These are phyloP conservation scores for Croton setiger DNA, from an alignment of 441 rosid genomes.

Conservation along the genomic window DNA sequence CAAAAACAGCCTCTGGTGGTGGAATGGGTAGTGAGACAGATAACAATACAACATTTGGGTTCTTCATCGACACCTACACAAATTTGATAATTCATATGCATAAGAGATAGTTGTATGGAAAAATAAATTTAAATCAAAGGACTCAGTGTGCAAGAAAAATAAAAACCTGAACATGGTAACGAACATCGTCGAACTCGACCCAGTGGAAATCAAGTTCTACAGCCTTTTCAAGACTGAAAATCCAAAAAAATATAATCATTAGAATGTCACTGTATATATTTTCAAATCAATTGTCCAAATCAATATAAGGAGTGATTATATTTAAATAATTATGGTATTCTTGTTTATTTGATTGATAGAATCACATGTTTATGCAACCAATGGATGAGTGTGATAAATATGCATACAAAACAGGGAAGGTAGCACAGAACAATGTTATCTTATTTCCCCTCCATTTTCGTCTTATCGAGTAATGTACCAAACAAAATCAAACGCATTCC, in stretches of 20 bases:
- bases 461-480: too few species aligned
- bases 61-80: constrained; percentile 76
- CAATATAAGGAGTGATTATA: too few species aligned
- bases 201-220: constrained; percentile 84
- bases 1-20: constrained; percentile 70
- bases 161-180: constrained; percentile 84
- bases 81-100: neutral
- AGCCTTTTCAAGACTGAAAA: constrained; percentile 76
- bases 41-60: constrained; percentile 56
- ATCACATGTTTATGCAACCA: too few species aligned
- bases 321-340: too few species aligned
- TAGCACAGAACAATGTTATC: too few species aligned
- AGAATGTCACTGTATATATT: too few species aligned
- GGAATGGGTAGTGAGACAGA: constrained; percentile 89
- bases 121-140: neutral
- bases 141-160: constrained; percentile 6
- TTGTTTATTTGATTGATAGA: too few species aligned
- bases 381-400: too few species aligned
- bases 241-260: neutral
- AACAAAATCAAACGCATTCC: neutral
- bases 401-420: too few species aligned
- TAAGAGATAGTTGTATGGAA: neutral
- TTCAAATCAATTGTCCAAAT: too few species aligned
- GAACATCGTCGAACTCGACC: constrained; percentile 92
- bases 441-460: too few species aligned